phyloP scores from a whole-genome alignment of 1,284 basidiomycete species.

The Pholiota adiposa region DNA sequence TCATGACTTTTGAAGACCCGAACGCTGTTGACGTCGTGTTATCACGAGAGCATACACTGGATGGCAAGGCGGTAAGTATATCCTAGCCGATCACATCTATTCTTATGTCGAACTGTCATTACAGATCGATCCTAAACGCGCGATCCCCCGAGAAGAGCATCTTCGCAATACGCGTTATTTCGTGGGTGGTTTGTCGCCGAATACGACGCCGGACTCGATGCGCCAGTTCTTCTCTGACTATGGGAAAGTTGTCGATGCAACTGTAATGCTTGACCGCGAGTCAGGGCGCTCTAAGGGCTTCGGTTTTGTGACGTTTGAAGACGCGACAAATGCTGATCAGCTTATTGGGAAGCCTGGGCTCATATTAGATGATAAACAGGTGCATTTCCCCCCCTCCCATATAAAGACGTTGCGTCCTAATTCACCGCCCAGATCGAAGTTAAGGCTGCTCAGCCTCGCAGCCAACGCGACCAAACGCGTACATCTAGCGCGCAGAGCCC shows the following conservation, averaged over 20 bases:
- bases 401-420: neutral
- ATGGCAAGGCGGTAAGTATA: conserved; percentile 80
- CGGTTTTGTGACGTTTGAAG: conserved; percentile 92
- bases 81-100: neutral
- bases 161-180: conserved; percentile 86
- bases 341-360: conserved; percentile 73
- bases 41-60: conserved; percentile 83
- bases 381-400: conserved; percentile 29
- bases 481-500: conserved; percentile 2
- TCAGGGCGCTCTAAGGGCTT: conserved; percentile 92
- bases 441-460: conserved; percentile 81
- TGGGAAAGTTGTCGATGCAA: conserved; percentile 88
- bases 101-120: conserved; percentile 6
- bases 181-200: conserved; percentile 83
- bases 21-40: conserved; percentile 84
- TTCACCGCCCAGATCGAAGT: conserved; percentile 73
- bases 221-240: conserved; percentile 76
- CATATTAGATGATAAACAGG: conserved; percentile 81
- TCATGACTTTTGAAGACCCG: conserved; percentile 90
- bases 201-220: conserved; percentile 83
- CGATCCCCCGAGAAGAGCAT: conserved; percentile 89
- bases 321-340: conserved; percentile 71
- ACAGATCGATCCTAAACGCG: conserved; percentile 95
- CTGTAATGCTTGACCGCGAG: conserved; percentile 93
- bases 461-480: conserved; percentile 61